Evolutionary conservation across 1,284 basidiomycete genomes (phyloP), one percentile per base, ranked within the genome.

Genomic region (Malassezia slooffiae): DNA sequence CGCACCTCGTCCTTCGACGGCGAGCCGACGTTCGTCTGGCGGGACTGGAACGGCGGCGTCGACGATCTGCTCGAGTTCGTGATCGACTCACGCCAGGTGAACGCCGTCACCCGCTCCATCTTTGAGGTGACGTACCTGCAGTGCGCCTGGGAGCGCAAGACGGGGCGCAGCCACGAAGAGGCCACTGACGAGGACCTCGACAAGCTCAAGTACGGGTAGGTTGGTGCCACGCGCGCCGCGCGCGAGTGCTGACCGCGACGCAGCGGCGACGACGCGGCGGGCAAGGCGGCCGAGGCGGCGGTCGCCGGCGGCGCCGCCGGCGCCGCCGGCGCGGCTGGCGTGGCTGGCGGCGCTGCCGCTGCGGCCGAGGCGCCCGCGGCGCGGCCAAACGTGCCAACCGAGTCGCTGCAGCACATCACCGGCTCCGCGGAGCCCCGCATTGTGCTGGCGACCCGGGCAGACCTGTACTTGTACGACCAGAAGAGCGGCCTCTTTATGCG

Each of bases 81-180:
- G 35, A 80, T 80, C 2, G 58, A 72, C 75, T 43, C 26, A 11
- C 42, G 70, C 59, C 32, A 69, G 38, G 84, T 82, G 13, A 84
- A 85, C 11, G 86, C 86, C 56, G 80, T 76, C 15, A 85, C 86
- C 1, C 88, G 85, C 5, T 79, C 79, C 38, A 80, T 82, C 12
- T 93, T 95, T 66, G 87, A 93, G 70, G 81, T 85, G 34, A 89
- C 88, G 70, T 83, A 89, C 75, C 82, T 93, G 57, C 81, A 86
- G 31, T 91, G 90, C 46, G 86, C 91, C 76, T 95, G 82, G 70
- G 90, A 95, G 70, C 54, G 64, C 26, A 62, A 60, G 34, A 56
- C 43, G 36, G 52, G 57, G 20, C 52, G 52, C 16, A 62, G 51
- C 20, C 64, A 67, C 32, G 64, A 69, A 17, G 56, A 61, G 22